Base-by-base conservation (phyloP, 1,139 yeast species). In the Diutina sp. region DNA sequence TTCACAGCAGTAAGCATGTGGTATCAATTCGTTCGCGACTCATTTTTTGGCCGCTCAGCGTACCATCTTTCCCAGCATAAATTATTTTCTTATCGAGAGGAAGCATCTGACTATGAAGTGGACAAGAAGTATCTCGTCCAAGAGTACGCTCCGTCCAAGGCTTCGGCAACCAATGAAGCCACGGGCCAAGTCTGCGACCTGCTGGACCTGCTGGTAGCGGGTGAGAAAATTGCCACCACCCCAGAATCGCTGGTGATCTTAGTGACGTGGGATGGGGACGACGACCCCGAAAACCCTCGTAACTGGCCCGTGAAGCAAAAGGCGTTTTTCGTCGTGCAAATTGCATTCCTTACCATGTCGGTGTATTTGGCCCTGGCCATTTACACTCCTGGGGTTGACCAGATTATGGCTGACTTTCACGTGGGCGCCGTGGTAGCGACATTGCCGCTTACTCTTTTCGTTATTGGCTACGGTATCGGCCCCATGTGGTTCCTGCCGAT, bases 331-430 rank as follows among this genome's bases (percentile, higher is more conserved):
- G 66, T 75, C 1, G 18, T 73, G 8, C 69, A 75, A 58, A 69
- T 80, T 38, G 72, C 76, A 55, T 58, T 79, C 46, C 69, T 83
- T 57, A 80, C 87, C 1, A 66, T 73, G 4, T 70, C 79, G 4
- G 83, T 82, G 3, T 84, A 84, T 62, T 78, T 82, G 76, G 85
- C 83, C 5, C 74, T 87, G 0, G 82, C 87, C 1, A 77, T 82
- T 32, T 82, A 79, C 61, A 77, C 86, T 0, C 86, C 88, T 0
- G 85, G 84, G 18, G 59, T 71, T 25, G 67, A 66, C 11, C 62
- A 71, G 35, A 65, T 84, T 52, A 69, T 72, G 63, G 66, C 67
- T 25, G 75, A 78, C 61, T 75, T 66, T 51, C 58, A 68, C 6
- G 61, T 77, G 2, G 66, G 76, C 14, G 68, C 70, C 56, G 75